phyloP scores from a whole-genome alignment of 2,329 filamentous ascomycete species.

The Penicillium aurantiogriseum region DNA sequence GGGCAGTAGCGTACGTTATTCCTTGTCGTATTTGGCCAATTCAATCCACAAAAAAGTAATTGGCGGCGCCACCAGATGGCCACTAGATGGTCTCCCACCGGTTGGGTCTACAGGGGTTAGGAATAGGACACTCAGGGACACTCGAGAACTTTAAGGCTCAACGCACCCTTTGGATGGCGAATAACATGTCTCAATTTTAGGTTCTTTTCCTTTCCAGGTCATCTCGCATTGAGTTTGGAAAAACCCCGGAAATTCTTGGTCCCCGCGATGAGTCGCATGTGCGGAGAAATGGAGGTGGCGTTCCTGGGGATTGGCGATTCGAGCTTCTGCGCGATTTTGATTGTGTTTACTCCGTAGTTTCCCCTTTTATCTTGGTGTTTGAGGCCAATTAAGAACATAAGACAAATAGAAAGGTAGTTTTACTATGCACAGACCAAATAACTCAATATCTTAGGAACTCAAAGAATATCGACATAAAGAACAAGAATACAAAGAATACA shows the following conservation, averaged over 20 bases:
- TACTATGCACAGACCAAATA: background rate
- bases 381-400: too few relatives aligned
- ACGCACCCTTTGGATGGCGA: background rate
- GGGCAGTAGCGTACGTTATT: background rate
- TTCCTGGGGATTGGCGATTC: background rate
- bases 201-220: too few relatives aligned
- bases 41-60: background rate
- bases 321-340: background rate
- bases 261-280: background rate
- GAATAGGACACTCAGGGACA: background rate
- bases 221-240: too few relatives aligned
- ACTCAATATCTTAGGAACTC: background rate
- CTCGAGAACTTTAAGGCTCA: background rate
- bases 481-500: background rate
- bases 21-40: background rate
- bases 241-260: too few relatives aligned
- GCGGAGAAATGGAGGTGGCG: slow-evolving; percentile 11
- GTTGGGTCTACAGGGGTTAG: background rate
- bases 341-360: too few relatives aligned
- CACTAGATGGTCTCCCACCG: background rate
- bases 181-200: too few relatives aligned
- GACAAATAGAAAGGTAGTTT: background rate
- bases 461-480: background rate
- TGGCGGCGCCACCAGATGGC: background rate
- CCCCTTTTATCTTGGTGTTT: too few relatives aligned